Evolutionary conservation across 257 asterid genomes (phyloP).

Genomic region (Cinchona pubescens): DNA sequence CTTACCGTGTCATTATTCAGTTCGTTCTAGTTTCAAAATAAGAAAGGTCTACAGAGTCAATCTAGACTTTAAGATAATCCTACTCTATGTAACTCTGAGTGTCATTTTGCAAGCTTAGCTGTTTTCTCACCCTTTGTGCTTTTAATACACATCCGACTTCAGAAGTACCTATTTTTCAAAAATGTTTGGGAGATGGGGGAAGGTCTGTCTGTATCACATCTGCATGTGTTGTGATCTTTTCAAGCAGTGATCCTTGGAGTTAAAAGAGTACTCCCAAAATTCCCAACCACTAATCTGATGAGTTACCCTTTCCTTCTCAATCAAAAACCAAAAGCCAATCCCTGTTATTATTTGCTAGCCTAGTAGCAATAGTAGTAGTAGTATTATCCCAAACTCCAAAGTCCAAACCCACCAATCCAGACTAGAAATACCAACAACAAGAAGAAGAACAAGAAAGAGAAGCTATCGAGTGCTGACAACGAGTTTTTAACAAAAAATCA

Average conservation of each 20-base stretch:
- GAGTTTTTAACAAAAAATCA: not conserved
- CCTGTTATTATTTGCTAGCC: not conserved
- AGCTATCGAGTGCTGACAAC: conserved; percentile 20
- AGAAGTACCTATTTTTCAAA: too few relatives aligned
- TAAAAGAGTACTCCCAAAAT: conserved; percentile 13
- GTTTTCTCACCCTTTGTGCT: conserved; percentile 47
- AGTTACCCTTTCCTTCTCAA: not conserved
- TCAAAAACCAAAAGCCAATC: conserved; percentile 3
- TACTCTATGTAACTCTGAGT: conserved; percentile 2
- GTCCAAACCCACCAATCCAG: not conserved
- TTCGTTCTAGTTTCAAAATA: not conserved
- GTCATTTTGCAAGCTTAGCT: conserved; percentile 52
- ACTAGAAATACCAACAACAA: not conserved
- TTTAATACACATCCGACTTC: conserved; percentile 12
- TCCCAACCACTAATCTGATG: conserved; percentile 7
- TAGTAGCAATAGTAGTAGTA: too few relatives aligned
- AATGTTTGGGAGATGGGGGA: too few relatives aligned
- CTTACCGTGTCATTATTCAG: too few relatives aligned
- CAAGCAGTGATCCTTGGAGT: conserved; percentile 11
- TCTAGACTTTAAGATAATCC: conserved; percentile 2
- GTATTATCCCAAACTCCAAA: conserved; percentile 12
- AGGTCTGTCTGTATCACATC: too few relatives aligned
- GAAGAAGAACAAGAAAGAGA: conserved; percentile 5
- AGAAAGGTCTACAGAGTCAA: conserved; percentile 21
- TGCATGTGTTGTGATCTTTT: not conserved